phyloP scores from a whole-genome alignment of 345 rosid species.

The Jatropha curcas region DNA sequence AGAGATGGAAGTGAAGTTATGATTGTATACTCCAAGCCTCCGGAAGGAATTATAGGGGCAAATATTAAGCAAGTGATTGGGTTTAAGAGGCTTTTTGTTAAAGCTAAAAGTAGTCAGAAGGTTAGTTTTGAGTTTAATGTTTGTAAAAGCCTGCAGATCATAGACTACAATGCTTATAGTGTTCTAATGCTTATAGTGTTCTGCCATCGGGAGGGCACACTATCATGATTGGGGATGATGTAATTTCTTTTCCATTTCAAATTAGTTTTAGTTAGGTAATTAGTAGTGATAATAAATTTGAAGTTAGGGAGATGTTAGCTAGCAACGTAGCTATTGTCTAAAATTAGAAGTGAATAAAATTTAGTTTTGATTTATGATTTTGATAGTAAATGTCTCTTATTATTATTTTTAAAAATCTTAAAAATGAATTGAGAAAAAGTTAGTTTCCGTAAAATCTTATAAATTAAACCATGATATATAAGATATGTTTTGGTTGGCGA shows the following conservation, averaged over 20 bases:
- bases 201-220: slow-evolving; percentile 21
- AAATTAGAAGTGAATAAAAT: too few relatives aligned
- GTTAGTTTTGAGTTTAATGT: slow-evolving; percentile 10
- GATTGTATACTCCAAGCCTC: slow-evolving; percentile 21
- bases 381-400: too few relatives aligned
- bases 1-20: slow-evolving; percentile 19
- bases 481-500: too few relatives aligned
- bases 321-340: too few relatives aligned
- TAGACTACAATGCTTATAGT: slow-evolving; percentile 17
- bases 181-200: too few relatives aligned
- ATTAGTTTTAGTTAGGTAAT: background rate
- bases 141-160: slow-evolving; percentile 13
- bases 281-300: too few relatives aligned
- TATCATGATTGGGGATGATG: slow-evolving; percentile 10
- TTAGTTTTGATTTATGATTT: too few relatives aligned
- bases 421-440: too few relatives aligned
- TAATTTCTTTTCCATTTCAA: slow-evolving; percentile 2
- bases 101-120: background rate
- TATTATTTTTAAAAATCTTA: too few relatives aligned
- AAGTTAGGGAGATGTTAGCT: too few relatives aligned
- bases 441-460: too few relatives aligned
- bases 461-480: too few relatives aligned
- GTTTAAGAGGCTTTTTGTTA: slow-evolving; percentile 17
- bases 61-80: slow-evolving; percentile 18
- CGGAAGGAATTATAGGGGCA: slow-evolving; percentile 9